Conservation (phyloP, 345 rosid species). For the Melaleuca alternifolia region DNA sequence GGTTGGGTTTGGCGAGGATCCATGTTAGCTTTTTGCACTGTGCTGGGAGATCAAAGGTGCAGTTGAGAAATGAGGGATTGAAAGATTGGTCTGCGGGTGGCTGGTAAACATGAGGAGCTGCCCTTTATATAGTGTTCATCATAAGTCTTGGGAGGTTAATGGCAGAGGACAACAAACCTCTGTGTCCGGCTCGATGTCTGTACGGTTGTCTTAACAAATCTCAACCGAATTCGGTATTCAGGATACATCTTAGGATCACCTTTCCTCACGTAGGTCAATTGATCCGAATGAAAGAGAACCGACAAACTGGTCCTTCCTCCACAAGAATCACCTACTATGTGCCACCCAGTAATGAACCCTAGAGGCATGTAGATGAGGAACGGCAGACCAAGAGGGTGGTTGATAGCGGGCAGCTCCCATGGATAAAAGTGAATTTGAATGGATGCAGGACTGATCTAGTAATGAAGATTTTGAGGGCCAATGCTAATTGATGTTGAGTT, state of each 20-base stretch:
- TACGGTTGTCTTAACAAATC: neutral
- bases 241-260: neutral
- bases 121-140: neutral
- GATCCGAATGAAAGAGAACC: neutral
- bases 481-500: too few relatives aligned
- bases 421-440: neutral
- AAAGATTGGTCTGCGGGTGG: neutral
- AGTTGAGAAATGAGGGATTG: neutral
- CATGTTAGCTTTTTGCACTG: neutral
- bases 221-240: neutral
- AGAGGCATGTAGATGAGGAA: neutral
- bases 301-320: neutral
- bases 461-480: neutral
- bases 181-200: neutral
- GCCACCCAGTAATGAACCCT: neutral
- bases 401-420: neutral
- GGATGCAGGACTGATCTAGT: neutral
- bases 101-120: neutral
- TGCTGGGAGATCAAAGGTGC: neutral
- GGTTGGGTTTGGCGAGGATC: neutral
- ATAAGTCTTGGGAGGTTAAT: neutral
- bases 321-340: neutral
- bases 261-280: neutral
- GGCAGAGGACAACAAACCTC: neutral
- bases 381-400: neutral